A percentile compares a stretch with the other conserved stretches of the same genome.
Evolutionary conservation across 805 yeast genomes (phyloP).

Genomic region (Metahyphopichia silvanorum): DNA sequence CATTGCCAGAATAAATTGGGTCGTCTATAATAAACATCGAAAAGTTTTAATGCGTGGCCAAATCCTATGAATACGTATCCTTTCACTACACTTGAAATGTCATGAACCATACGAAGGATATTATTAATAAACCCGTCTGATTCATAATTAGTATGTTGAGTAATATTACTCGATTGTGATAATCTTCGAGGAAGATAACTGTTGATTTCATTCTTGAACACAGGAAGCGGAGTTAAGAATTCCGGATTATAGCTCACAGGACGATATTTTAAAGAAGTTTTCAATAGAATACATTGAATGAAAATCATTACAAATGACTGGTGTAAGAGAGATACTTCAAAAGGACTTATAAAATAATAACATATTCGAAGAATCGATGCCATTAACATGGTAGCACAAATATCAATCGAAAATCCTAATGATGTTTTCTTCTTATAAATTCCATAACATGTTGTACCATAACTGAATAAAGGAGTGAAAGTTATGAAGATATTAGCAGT

Average conservation of each 20-base stretch:
- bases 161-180: constrained; percentile 8
- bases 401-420: constrained; percentile 84
- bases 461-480: constrained; percentile 81
- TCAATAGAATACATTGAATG: constrained; percentile 65
- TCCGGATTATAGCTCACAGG: constrained; percentile 35
- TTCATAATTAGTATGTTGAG: constrained; percentile 14
- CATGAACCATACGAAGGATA: constrained; percentile 4
- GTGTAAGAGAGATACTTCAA: constrained; percentile 71
- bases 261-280: constrained; percentile 59
- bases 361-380: constrained; percentile 71
- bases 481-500: constrained; percentile 65
- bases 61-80: constrained; percentile 8
- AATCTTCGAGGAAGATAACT: constrained; percentile 17
- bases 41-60: constrained; percentile 47
- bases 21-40: constrained; percentile 67
- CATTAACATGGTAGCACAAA: constrained; percentile 86
- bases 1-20: constrained; percentile 85
- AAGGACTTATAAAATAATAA: constrained; percentile 77
- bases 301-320: constrained; percentile 85
- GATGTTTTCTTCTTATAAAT: constrained; percentile 64
- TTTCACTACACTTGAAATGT: constrained; percentile 5
- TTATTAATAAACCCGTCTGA: not conserved
- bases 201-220: constrained; percentile 24
- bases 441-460: constrained; percentile 76
- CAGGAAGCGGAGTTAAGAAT: constrained; percentile 23